Evolutionary conservation across 129 eudicot species (phyloP).

Genomic region (Helianthus annuus): DNA sequence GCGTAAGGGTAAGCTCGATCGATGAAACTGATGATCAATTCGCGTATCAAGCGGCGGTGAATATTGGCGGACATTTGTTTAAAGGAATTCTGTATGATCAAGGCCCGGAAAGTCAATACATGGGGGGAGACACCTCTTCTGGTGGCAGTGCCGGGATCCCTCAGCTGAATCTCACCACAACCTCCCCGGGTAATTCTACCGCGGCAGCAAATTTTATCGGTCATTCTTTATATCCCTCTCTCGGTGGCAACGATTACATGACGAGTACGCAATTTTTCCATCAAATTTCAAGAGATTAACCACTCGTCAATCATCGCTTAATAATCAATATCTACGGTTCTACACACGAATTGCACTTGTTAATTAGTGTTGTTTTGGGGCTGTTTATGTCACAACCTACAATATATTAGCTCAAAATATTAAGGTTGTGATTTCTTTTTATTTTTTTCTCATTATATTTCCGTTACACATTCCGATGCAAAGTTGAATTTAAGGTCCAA

Average conservation of each 20-base stretch:
- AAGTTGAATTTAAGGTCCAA: conserved; percentile 35
- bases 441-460: conserved; percentile 13
- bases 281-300: conserved; percentile 56
- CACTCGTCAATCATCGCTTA: background rate
- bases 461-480: conserved; percentile 31
- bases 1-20: conserved; percentile 82
- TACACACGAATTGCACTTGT: conserved; percentile 31
- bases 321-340: conserved; percentile 2
- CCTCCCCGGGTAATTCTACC: conserved; percentile 36
- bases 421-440: conserved; percentile 14
- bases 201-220: conserved; percentile 47
- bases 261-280: conserved; percentile 94
- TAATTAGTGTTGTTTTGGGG: conserved; percentile 20
- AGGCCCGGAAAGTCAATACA: conserved; percentile 65
- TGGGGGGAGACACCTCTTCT: conserved; percentile 65
- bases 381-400: conserved; percentile 27
- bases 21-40: conserved; percentile 69
- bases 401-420: conserved; percentile 17
- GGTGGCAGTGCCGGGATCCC: conserved; percentile 61
- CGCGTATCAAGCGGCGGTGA: conserved; percentile 83
- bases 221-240: conserved; percentile 50
- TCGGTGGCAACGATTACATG: conserved; percentile 63
- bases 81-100: conserved; percentile 85
- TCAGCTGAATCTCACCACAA: conserved; percentile 55
- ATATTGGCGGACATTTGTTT: conserved; percentile 78